Conservation (phyloP, 2,329 filamentous ascomycete genomes). For the Penicillium occitanis region DNA sequence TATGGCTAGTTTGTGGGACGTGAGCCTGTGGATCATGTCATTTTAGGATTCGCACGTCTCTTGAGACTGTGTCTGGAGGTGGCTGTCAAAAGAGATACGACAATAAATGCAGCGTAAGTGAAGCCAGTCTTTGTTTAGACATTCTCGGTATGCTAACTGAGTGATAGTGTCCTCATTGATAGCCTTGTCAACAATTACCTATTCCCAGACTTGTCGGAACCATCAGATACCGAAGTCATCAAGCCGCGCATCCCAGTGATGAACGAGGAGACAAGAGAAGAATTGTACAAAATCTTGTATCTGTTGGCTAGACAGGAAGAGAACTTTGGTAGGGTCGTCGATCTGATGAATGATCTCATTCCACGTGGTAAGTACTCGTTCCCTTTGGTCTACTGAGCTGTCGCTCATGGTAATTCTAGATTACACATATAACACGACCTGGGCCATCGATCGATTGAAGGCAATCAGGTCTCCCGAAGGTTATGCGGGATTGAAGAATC, state of each 20-base stretch:
- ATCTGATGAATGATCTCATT: constrained; percentile 52
- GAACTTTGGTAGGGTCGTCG: constrained; percentile 55
- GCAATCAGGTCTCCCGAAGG: constrained; percentile 74
- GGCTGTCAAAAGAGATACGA: constrained; percentile 34
- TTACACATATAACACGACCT: constrained; percentile 62
- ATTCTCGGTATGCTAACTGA: constrained; percentile 3
- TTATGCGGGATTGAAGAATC: constrained; percentile 85
- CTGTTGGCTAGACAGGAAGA: constrained; percentile 53
- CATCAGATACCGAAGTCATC: constrained; percentile 30
- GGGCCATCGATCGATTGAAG: constrained; percentile 63
- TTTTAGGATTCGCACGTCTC: constrained; percentile 46
- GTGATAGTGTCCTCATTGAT: constrained; percentile 45
- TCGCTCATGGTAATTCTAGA: constrained; percentile 30
- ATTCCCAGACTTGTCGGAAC: constrained; percentile 57
- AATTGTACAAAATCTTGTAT: constrained; percentile 62
- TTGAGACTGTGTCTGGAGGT: constrained; percentile 45
- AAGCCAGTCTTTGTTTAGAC: constrained; percentile 4
- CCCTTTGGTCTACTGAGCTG: constrained; percentile 1
- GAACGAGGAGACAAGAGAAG: constrained; percentile 56
- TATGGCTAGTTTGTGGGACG: constrained; percentile 46
- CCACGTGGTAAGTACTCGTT: constrained; percentile 44
- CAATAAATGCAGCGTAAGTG: constrained; percentile 38
- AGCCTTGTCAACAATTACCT: constrained; percentile 64
- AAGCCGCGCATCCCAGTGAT: constrained; percentile 51
- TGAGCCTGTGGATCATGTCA: constrained; percentile 44